Percentiles rank a stretch among this genome's conserved stretches.
phyloP scores from a whole-genome alignment of 139 green algal species.

The Tetradesmus obliquus region DNA sequence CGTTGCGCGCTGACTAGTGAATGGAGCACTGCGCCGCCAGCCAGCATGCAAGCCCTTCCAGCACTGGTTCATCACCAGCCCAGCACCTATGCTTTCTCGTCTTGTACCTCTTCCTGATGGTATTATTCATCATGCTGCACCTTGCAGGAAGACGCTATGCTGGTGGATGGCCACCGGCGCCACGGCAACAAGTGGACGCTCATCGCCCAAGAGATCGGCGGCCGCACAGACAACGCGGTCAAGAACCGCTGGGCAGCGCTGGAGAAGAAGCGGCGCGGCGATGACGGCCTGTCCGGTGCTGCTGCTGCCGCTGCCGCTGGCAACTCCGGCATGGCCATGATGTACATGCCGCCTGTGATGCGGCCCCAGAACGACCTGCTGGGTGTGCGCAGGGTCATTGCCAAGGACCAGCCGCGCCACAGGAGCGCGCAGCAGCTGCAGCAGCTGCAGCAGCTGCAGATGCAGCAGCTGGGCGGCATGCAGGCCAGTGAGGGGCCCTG shows the following conservation, averaged over 20 bases:
- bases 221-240: slow-evolving; percentile 81
- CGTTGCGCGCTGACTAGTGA: background rate
- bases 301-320: background rate
- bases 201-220: slow-evolving; percentile 78
- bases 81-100: background rate
- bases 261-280: slow-evolving; percentile 46
- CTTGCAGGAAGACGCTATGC: slow-evolving; percentile 66
- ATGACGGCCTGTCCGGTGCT: background rate
- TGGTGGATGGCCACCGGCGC: slow-evolving; percentile 63
- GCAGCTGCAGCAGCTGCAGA: background rate
- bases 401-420: slow-evolving; percentile 31
- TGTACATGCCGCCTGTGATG: background rate
- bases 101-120: too few species aligned
- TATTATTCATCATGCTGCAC: background rate
- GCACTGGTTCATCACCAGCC: background rate
- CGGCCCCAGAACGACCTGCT: background rate
- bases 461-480: background rate
- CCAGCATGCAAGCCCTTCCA: background rate
- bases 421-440: background rate
- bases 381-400: background rate
- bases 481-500: background rate
- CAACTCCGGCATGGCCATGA: background rate
- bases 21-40: background rate
- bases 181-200: slow-evolving; percentile 83
- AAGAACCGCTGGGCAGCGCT: slow-evolving; percentile 72